Evolutionary conservation across 257 asterid genomes (phyloP).

Genomic region (Linderniella brevidens): DNA sequence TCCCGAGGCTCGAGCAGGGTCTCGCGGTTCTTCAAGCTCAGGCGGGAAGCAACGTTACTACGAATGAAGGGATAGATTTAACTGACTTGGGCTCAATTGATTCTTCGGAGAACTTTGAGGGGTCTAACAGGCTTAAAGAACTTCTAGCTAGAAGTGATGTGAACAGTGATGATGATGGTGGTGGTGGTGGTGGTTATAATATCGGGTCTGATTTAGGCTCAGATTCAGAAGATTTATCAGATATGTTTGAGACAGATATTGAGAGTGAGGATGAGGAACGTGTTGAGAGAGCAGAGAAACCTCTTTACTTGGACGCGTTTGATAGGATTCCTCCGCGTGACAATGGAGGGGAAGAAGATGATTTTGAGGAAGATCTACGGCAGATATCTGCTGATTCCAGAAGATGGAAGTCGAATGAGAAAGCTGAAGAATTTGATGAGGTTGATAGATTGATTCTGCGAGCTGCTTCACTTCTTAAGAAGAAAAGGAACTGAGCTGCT

Average conservation of each 20-base stretch:
- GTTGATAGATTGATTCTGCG: conserved; percentile 60
- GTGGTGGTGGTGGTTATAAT: too few relatives aligned
- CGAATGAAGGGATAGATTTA: conserved; percentile 8
- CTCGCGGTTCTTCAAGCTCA: conserved; percentile 65
- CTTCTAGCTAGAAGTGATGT: conserved; percentile 33
- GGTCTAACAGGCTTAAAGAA: conserved; percentile 40
- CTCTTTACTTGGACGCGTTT: conserved; percentile 57
- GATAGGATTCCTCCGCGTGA: conserved; percentile 40
- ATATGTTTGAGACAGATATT: conserved; percentile 69
- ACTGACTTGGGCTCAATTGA: conserved; percentile 14
- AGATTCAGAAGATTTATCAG: conserved; percentile 71
- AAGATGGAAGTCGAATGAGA: conserved; percentile 24
- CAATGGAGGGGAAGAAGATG: conserved; percentile 21
- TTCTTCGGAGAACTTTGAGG: conserved; percentile 25
- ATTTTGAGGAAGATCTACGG: conserved; percentile 57
- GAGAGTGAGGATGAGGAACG: conserved; percentile 37
- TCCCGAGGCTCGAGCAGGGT: conserved; percentile 83
- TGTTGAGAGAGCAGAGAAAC: conserved; percentile 25
- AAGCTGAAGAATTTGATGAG: conserved; percentile 49
- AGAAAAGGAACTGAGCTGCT: conserved; percentile 30
- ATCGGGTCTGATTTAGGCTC: conserved; percentile 23
- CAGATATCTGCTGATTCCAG: conserved; percentile 48
- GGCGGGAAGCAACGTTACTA: conserved; percentile 22
- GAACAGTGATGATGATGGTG: conserved; percentile 16
- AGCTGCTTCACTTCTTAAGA: conserved; percentile 85